Evolutionary conservation across 1,284 basidiomycete genomes (phyloP), one percentile per base, ranked within the genome.

Genomic region (Tilletia walkeri): DNA sequence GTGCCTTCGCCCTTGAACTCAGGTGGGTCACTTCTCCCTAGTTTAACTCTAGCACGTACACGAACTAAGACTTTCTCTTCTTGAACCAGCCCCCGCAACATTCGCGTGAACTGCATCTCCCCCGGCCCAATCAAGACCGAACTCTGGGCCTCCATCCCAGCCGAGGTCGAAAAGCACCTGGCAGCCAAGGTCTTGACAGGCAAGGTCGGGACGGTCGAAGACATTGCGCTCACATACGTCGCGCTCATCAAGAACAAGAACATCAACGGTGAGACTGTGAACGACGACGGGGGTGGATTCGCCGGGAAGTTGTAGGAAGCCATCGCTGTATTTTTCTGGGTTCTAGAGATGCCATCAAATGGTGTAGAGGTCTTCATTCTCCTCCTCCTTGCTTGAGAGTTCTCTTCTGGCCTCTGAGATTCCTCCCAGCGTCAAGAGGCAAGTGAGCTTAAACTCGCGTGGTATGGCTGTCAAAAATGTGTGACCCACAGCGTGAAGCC

Each of bases 221-320:
- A 77, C 3, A 47, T 76, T 1, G 75, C 72, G 0, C 65, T 76
- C 16, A 39, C 68, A 12, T 78, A 73, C 49, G 50, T 78, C 7
- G 73, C 73, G 48, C n/a, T 78, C 30, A 56, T 76, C 56, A 78
- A 78, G 69, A 73, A 78, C 59, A 69, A 18, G 38, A 78, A 78
- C 47, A 61, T 67, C 61, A 76, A 72, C 1, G 76, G 71, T 2
- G 69, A 75, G 66, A 69, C 67, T 45, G 39, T 68, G 34, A 66
- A 30, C 4, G 70, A 73, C 53, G 74, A 69, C 1, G 74, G 75
- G 38, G 66, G 66, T 34, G 66, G 20, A n/a, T 63, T 72, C n/a
- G 67, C 14, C 5, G 53, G 38, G 16, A 45, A 45, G 41, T 45
- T 45, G 41, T 45, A 45, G 41, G 41, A 45, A 14, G 41, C 24